Conservation (phyloP, 495 filamentous ascomycete genomes). For the Penicillium antarcticum region DNA sequence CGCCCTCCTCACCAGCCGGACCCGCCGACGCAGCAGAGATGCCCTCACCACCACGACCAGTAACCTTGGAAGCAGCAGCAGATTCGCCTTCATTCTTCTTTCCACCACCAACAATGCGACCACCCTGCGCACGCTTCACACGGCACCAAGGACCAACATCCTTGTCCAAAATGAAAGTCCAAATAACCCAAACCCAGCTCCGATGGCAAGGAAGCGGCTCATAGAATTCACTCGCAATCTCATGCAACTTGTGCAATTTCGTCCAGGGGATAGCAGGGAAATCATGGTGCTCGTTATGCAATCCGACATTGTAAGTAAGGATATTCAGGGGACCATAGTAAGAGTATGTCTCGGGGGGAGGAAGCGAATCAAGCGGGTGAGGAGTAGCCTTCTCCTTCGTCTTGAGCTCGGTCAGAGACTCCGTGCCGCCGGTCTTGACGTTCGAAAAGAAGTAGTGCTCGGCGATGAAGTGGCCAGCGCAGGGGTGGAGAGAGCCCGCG, state of each 20-base stretch:
- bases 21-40: constrained; percentile 41
- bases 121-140: constrained; percentile 85
- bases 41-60: constrained; percentile 42
- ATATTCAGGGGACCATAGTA: constrained; percentile 95
- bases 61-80: constrained; percentile 10
- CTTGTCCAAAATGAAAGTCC: constrained; percentile 89
- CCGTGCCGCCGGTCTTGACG: constrained; percentile 51
- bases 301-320: constrained; percentile 92
- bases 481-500: constrained; percentile 89
- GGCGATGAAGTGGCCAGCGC: constrained; percentile 96
- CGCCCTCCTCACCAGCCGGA: constrained; percentile 34
- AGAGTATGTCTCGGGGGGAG: constrained; percentile 90
- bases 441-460: constrained; percentile 98
- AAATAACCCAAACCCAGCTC: constrained; percentile 91
- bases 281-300: constrained; percentile 99
- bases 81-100: background rate
- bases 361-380: constrained; percentile 45
- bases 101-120: constrained; percentile 59
- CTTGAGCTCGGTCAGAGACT: constrained; percentile 47
- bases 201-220: constrained; percentile 78
- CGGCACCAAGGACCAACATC: constrained; percentile 85
- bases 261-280: constrained; percentile 98
- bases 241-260: constrained; percentile 65
- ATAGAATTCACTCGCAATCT: constrained; percentile 92
- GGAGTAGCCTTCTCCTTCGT: constrained; percentile 20